A percentile compares a stretch with the other conserved stretches of the same genome.
Evolutionary conservation across 768 basidiomycete species (phyloP).

Genomic region (Panus rudis): DNA sequence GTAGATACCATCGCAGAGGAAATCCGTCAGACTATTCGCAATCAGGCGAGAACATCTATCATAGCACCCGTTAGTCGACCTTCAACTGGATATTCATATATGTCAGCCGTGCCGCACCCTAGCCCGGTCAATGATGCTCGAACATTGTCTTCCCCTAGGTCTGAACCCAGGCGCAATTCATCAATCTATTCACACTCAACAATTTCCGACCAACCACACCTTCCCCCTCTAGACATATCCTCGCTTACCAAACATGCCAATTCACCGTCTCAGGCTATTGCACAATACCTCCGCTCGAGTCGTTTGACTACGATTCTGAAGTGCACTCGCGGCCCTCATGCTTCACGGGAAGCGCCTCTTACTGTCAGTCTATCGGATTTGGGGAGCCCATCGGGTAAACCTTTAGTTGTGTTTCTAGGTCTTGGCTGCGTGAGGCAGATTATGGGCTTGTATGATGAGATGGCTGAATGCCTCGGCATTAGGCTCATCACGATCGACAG

Average conservation of each 20-base stretch:
- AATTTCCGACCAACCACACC: slow-evolving; percentile 17
- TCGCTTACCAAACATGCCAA: slow-evolving; percentile 38
- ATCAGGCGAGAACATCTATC: slow-evolving; percentile 32
- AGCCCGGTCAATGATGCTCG: slow-evolving; percentile 13
- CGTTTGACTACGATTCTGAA: slow-evolving; percentile 76
- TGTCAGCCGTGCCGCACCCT: slow-evolving; percentile 16
- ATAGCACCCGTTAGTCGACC: slow-evolving; percentile 31
- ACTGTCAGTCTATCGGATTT: slow-evolving; percentile 92
- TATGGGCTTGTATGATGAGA: slow-evolving; percentile 93
- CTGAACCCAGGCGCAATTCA: slow-evolving; percentile 17
- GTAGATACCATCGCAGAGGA: slow-evolving; percentile 86
- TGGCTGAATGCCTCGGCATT: slow-evolving; percentile 82
- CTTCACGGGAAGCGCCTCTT: slow-evolving; percentile 65
- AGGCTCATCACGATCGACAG: slow-evolving; percentile 92
- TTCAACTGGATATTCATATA: neutral
- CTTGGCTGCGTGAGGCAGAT: slow-evolving; percentile 92
- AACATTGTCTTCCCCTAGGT: slow-evolving; percentile 15
- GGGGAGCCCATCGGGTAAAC: slow-evolving; percentile 77
- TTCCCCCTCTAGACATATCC: slow-evolving; percentile 19
- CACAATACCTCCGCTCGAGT: slow-evolving; percentile 81
- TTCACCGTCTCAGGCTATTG: slow-evolving; percentile 61
- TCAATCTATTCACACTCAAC: slow-evolving; percentile 22
- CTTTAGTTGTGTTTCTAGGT: slow-evolving; percentile 88
- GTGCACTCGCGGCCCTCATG: slow-evolving; percentile 75
- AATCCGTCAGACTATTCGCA: slow-evolving; percentile 61